These are phyloP conservation scores for Jatropha curcas DNA, from an alignment of 345 rosid species.

Conservation along the genomic window DNA sequence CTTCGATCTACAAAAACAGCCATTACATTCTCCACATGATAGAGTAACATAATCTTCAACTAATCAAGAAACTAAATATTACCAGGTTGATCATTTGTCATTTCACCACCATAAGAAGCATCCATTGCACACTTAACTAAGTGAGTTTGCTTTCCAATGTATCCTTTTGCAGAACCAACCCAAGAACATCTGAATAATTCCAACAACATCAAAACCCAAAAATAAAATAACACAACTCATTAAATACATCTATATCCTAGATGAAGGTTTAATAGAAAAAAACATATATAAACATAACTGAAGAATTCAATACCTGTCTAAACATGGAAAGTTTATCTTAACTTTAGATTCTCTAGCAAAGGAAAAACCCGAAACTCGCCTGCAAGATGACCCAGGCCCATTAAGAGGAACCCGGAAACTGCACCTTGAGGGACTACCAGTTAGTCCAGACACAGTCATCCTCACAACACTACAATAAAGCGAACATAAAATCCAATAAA, in stretches of 20 bases:
- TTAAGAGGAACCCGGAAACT: conserved; percentile 39
- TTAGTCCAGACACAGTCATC: conserved; percentile 68
- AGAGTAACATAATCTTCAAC: conserved; percentile 1
- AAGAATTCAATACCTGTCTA: conserved; percentile 52
- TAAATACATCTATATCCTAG: not conserved
- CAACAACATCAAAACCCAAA: not conserved
- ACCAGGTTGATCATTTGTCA: conserved; percentile 56
- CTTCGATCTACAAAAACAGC: not conserved
- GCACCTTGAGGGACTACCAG: conserved; percentile 53
- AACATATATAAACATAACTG: not conserved
- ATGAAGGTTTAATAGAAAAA: not conserved
- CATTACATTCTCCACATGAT: too few relatives aligned
- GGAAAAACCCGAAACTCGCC: conserved; percentile 35
- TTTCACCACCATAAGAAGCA: conserved; percentile 71
- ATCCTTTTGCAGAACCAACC: conserved; percentile 32
- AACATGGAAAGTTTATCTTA: conserved; percentile 24
- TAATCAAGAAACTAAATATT: conserved; percentile 10
- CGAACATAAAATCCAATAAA: too few relatives aligned
- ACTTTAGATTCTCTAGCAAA: conserved; percentile 25
- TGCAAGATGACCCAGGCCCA: conserved; percentile 26
- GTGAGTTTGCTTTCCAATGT: conserved; percentile 26
- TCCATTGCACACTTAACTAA: conserved; percentile 60
- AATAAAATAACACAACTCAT: conserved; percentile 13
- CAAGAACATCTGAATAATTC: conserved; percentile 30
- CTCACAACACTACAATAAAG: conserved; percentile 9